A percentile compares a stretch with the other conserved stretches of the same genome.
Conservation (phyloP, 2,329 filamentous ascomycete genomes). For the Stemphylium vesicarium region DNA sequence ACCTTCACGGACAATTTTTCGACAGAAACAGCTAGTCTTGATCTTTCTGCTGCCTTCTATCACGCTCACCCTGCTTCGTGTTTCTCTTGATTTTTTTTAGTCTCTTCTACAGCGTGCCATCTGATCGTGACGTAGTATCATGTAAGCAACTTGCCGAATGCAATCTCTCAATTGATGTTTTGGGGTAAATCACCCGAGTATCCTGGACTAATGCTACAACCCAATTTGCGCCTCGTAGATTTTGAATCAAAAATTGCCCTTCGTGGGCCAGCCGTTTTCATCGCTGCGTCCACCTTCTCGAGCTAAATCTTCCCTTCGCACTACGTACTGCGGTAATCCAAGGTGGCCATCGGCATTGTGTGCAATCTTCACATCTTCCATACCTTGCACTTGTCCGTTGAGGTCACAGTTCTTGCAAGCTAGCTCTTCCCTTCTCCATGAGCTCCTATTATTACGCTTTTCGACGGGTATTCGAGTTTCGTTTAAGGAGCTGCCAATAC, state of each 20-base stretch:
- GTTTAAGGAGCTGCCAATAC: conserved; percentile 61
- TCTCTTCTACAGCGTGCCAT: neutral
- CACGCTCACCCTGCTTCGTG: too few species aligned
- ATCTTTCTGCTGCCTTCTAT: too few species aligned
- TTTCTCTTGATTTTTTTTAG: neutral
- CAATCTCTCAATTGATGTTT: conserved; percentile 3
- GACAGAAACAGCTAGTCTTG: too few species aligned
- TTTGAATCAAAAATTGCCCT: neutral
- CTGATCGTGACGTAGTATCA: conserved; percentile 1
- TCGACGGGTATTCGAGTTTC: neutral
- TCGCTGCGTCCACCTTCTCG: neutral
- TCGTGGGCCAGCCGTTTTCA: neutral
- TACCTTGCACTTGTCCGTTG: neutral
- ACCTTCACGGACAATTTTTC: conserved; percentile 1
- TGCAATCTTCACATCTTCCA: neutral
- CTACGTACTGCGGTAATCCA: neutral
- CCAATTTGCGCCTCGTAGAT: conserved; percentile 5
- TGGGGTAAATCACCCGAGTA: neutral
- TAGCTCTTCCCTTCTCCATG: neutral
- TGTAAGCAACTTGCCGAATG: neutral
- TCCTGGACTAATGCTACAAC: conserved; percentile 15
- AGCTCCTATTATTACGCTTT: neutral
- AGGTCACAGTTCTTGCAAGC: neutral
- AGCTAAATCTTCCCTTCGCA: neutral
- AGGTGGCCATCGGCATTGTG: neutral